Conservation (phyloP, 768 basidiomycete genomes). For the Boletus bicolor region DNA sequence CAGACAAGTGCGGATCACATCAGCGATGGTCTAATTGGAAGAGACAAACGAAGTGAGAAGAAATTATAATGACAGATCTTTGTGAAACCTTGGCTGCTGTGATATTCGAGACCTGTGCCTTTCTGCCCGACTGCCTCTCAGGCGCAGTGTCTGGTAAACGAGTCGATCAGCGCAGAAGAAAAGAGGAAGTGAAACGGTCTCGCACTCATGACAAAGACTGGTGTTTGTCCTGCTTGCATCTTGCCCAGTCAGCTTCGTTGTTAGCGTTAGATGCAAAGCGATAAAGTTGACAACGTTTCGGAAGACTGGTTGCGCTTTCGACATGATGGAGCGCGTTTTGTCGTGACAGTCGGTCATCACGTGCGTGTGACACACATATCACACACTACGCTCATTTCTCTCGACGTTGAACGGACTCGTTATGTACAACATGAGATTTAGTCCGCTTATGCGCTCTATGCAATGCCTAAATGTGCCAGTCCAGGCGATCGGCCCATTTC, state of each 20-base stretch:
- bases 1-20: slow-evolving; percentile 95
- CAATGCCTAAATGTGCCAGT: neutral
- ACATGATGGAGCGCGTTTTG: neutral
- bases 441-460: neutral
- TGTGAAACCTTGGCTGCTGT: slow-evolving; percentile 85
- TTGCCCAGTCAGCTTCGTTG: neutral
- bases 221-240: slow-evolving; percentile 54
- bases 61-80: no score
- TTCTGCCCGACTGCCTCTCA: slow-evolving; percentile 89
- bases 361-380: neutral
- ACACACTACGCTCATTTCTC: neutral
- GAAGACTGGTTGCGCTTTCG: neutral
- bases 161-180: neutral
- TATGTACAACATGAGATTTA: neutral
- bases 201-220: slow-evolving; percentile 83
- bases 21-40: slow-evolving; percentile 78
- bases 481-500: neutral
- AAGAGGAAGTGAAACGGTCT: neutral
- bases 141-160: slow-evolving; percentile 75
- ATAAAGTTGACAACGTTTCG: neutral
- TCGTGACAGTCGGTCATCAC: neutral
- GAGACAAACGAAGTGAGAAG: neutral
- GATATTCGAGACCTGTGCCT: slow-evolving; percentile 96
- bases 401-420: no score
- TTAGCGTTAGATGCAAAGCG: neutral